Evolutionary conservation across 1,284 basidiomycete genomes (phyloP).

Genomic region (Exobasidium rhododendri): DNA sequence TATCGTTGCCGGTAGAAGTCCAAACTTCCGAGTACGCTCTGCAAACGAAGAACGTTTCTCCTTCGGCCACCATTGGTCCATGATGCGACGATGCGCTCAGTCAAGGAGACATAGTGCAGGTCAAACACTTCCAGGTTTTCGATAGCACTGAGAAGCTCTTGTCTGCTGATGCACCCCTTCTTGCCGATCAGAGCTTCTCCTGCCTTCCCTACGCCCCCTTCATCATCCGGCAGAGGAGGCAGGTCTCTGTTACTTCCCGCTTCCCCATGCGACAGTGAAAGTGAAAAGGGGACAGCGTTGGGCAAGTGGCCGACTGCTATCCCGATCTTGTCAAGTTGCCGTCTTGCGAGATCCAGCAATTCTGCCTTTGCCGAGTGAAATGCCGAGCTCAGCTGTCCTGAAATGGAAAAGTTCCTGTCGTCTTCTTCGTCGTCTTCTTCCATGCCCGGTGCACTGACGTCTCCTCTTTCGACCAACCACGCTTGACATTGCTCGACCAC

Average conservation of each 20-base stretch:
- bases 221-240: slow-evolving; percentile 19
- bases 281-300: slow-evolving; percentile 62
- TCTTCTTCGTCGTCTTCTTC: background rate
- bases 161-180: slow-evolving; percentile 59
- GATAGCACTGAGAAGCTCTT: slow-evolving; percentile 67
- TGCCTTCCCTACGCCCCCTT: background rate
- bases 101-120: slow-evolving; percentile 57
- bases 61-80: slow-evolving; percentile 73
- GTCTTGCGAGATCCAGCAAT: slow-evolving; percentile 72
- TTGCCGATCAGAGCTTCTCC: background rate
- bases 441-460: slow-evolving; percentile 12
- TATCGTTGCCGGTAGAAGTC: slow-evolving; percentile 59
- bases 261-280: slow-evolving; percentile 4
- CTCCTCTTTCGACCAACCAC: slow-evolving; percentile 61
- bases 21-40: slow-evolving; percentile 77
- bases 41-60: slow-evolving; percentile 78
- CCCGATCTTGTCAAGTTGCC: slow-evolving; percentile 77
- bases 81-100: slow-evolving; percentile 75
- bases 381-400: slow-evolving; percentile 31
- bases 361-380: slow-evolving; percentile 65
- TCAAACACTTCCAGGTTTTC: slow-evolving; percentile 55
- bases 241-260: slow-evolving; percentile 16
- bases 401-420: slow-evolving; percentile 7
- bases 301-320: slow-evolving; percentile 71
- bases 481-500: slow-evolving; percentile 77